Evolutionary conservation across 2,329 filamentous ascomycete species (phyloP), one percentile per base, ranked within the genome.

Genomic region (Sordariomycetes sp.): DNA sequence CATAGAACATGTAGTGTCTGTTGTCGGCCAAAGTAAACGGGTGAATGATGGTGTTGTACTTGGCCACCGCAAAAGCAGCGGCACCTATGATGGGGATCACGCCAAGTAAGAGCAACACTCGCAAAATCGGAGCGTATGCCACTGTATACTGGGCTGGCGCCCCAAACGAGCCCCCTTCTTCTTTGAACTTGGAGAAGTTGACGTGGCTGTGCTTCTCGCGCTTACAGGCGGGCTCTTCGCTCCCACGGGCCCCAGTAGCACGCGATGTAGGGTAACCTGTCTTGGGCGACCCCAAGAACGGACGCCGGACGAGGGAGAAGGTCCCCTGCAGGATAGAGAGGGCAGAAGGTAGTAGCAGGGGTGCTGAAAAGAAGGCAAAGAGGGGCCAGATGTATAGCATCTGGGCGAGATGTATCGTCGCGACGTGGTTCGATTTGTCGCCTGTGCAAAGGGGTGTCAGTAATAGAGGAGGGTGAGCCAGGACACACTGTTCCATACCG

Each of bases 11-110:
- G 74, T 96, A 99, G 70, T 99, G 94, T 2, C 94, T 80, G 71
- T 99, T 99, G 71, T 99, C 94, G 37, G 94, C 94, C 1, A 97
- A 80, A 0, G 92, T 96, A 69, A 97, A 99, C 0, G 94, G 93
- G 67, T 99, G 94, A 51, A 97, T 82, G 62, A 96, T 87, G 37
- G 94, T 99, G 77, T 97, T 97, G 78, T 82, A 87, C 61, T 83
- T 81, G 25, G 97, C 84, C 22, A 84, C 69, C 14, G 68, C 63
- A 2, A 74, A 53, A 0, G 57, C 57, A 18, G 71, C 28, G 2
- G 11, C 24, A 12, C 3, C 51, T n/a, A 16, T 22, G 37, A 78
- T 76, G 8, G 72, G 59, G 7, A 66, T 58, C 0, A 77, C 53
- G 2, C 73, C 73, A 1, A 63, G 62, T 8, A 69, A 34, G 3